Evolutionary conservation across 768 basidiomycete species (phyloP), one percentile per base, ranked within the genome.

Genomic region (Pisolithus tinctorius): DNA sequence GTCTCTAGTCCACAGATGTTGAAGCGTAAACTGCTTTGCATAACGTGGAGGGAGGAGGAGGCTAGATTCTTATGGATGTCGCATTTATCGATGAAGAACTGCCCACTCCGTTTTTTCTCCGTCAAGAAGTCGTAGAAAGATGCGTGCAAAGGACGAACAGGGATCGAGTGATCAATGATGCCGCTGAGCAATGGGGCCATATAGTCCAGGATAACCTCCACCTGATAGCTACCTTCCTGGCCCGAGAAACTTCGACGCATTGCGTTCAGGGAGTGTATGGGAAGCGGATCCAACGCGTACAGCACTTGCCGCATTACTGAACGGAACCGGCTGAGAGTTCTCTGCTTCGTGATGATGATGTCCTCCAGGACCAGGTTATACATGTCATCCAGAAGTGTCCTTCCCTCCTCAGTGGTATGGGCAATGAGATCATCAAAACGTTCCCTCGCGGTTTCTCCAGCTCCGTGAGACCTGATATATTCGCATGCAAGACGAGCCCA

Each of bases 121-220:
- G 36, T 52, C n/a, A 65, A 49, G 47, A 61, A 68, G 27, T 68
- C 67, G 9, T 36, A 45, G 50, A 67, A 63, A 2, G 66, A 67
- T 4, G 63, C 44, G 48, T 67, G 66, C 17, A 65, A 51, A 16
- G 58, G 52, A 16, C 47, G 53, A 42, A 63, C 51, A 2, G 55
- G 53, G 17, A 13, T 25, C 23, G 4, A 31, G n/a, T 20, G 16
- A 16, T 38, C 37, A 16, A 20, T n/a, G 13, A 16, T 45, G 16
- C 54, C 48, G 16, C 44, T 50, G 14, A 61, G 20, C 29, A 54
- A 14, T 26, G 53, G 43, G 10, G 50, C 51, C 45, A 54, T 38
- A 4, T 14, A 20, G 14, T 11, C 6, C n/a, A 60, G 8, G 4
- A 50, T 40, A 25, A 42, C 6, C 17, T 38, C 23, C 9, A 48